phyloP scores from a whole-genome alignment of 352 stramenopile genomes.

The Pythium insidiosum region DNA sequence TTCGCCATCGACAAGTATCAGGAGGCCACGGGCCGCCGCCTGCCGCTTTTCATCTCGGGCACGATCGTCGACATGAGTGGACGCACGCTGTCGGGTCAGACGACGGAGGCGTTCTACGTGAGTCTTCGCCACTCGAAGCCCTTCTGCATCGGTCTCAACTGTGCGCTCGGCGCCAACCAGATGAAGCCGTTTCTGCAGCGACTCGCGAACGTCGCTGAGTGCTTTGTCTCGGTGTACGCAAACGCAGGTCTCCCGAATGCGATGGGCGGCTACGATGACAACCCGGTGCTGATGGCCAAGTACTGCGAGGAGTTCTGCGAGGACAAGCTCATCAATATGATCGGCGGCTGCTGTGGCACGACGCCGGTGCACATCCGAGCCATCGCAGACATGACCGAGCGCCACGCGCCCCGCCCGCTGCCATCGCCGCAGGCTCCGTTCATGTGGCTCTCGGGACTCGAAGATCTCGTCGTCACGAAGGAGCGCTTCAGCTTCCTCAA shows the following conservation, averaged over 20 bases:
- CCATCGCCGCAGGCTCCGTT: conserved; percentile 81
- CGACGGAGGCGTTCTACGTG: conserved; percentile 95
- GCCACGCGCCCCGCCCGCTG: conserved; percentile 78
- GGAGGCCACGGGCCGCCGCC: conserved; percentile 82
- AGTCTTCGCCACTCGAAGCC: conserved; percentile 93
- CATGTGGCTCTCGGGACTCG: conserved; percentile 95
- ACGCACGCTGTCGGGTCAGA: conserved; percentile 95
- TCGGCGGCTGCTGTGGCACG: conserved; percentile 95
- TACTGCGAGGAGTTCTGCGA: conserved; percentile 94
- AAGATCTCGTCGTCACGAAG: conserved; percentile 91
- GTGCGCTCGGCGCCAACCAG: conserved; percentile 91
- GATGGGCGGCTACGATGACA: conserved; percentile 97
- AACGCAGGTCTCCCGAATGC: conserved; percentile 96
- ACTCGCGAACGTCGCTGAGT: conserved; percentile 89
- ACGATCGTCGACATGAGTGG: conserved; percentile 96
- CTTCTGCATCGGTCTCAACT: conserved; percentile 97
- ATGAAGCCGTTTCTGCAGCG: conserved; percentile 95
- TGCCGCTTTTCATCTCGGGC: conserved; percentile 95
- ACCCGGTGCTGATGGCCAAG: conserved; percentile 88
- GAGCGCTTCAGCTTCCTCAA: conserved; percentile 95
- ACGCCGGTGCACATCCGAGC: conserved; percentile 93
- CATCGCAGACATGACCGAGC: conserved; percentile 72
- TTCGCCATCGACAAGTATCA: conserved; percentile 93
- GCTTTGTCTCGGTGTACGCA: conserved; percentile 95
- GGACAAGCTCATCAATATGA: conserved; percentile 95